Base-by-base conservation (phyloP, 2,329 filamentous ascomycete genomes). In the Cordyceps tenuipes region DNA sequence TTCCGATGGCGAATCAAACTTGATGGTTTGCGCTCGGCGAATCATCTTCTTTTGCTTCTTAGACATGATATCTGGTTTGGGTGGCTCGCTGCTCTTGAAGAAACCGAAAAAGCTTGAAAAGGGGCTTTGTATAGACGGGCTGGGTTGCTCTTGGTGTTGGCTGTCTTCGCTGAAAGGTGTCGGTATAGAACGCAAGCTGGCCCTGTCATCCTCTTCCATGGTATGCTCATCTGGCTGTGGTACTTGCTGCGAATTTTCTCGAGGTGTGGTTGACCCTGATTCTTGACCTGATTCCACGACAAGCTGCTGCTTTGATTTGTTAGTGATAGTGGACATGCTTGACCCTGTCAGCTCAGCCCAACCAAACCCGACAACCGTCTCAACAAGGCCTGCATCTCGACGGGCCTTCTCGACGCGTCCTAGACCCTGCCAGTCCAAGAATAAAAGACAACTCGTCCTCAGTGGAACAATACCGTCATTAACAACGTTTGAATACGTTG, bases 401-500 rank as follows among this genome's bases (percentile, higher is more conserved):
- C 93, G 84, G 12, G 94, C 93, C 73, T 99, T 99, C 65, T 97
- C 91, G 1, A 99, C 94, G 44, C 91, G 87, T 5, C 89, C 93
- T 3, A 99, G 77, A 0, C 94, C 94, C 73, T 92, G 89, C 94
- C 94, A 99, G 70, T 99, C 94, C 1, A 99, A 77, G 68, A 99
- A 99, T 6, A 99, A 76, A n/a, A 99, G 78, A 72, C 93, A 99
- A 64, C 93, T 97, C 5, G 94, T 99, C 23, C 94, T 85, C 39
- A 99, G 76, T 3, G 94, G 94, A 5, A 99, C 94, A 66, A 99
- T 97, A 3, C 92, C 93, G 73, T 97, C 93, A 69, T 97, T 97
- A 66, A 97, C 93, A 13, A 97, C 92, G 68, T 97, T 97, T 2
- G 92, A 96, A 71, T 97, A 97, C 1, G 97, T 80, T 0, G 94